These are phyloP conservation scores for Candida khao-thaluensis DNA, from an alignment of 805 yeast species.

Conservation along the genomic window DNA sequence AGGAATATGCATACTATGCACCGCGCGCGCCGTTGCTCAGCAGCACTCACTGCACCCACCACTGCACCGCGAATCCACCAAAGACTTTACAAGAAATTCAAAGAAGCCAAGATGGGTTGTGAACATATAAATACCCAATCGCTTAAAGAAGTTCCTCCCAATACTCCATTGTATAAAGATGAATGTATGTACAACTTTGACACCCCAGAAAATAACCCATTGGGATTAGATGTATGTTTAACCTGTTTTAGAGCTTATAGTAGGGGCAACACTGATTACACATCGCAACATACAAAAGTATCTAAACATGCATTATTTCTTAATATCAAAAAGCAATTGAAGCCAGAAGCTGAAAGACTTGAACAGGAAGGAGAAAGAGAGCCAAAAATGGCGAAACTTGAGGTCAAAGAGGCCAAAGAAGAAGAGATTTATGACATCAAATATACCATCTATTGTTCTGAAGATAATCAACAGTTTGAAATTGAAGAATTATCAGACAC, in stretches of 20 bases:
- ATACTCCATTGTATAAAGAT: constrained; percentile 56
- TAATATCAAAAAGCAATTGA: constrained; percentile 54
- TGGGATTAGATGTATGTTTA: constrained; percentile 76
- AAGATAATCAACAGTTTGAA: constrained; percentile 24
- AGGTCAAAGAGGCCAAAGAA: constrained; percentile 61
- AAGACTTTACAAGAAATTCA: no score
- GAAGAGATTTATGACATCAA: constrained; percentile 56
- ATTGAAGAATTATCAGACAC: constrained; percentile 22
- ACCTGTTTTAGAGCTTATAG: constrained; percentile 71
- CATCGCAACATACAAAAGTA: constrained; percentile 52
- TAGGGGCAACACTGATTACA: constrained; percentile 46
- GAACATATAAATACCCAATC: constrained; percentile 2
- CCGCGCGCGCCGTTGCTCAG: no score
- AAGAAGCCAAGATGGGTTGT: no score
- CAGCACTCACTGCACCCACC: no score
- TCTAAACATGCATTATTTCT: constrained; percentile 58
- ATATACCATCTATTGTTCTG: constrained; percentile 41
- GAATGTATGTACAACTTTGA: constrained; percentile 89
- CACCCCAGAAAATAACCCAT: constrained; percentile 48
- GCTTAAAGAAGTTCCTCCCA: constrained; percentile 6
- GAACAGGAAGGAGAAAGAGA: constrained; percentile 23
- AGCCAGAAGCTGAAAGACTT: constrained; percentile 34
- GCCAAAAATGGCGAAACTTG: constrained; percentile 61
- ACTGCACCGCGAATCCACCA: no score
- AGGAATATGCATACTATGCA: no score